A percentile compares a stretch with the other conserved stretches of the same genome.
Evolutionary conservation across 192 early-diverging fungal genomes (phyloP).

Genomic region (Umbelopsis vinacea): DNA sequence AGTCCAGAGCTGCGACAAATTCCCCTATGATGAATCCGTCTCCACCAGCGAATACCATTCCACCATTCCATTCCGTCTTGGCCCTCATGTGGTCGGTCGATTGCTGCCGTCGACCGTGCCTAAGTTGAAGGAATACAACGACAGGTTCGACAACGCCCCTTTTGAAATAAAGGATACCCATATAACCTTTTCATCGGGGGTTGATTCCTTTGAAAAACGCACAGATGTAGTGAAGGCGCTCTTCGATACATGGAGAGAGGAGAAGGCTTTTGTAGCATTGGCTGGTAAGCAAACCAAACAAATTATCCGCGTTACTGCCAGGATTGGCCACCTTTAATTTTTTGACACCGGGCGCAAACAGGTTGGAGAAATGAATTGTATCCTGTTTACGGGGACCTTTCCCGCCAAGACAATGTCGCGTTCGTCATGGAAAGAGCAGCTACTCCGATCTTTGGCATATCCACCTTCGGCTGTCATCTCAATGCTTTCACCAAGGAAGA

Average conservation of each 20-base stretch:
- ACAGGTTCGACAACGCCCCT: constrained; percentile 22
- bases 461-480: constrained; percentile 88
- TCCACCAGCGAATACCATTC: constrained; percentile 15
- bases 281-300: constrained; percentile 21
- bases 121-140: constrained; percentile 45
- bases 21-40: constrained; percentile 36
- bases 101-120: constrained; percentile 38
- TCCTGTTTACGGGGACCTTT: constrained; percentile 67
- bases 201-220: constrained; percentile 36
- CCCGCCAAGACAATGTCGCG: constrained; percentile 40
- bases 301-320: neutral
- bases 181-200: constrained; percentile 42
- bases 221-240: constrained; percentile 40
- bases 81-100: constrained; percentile 42
- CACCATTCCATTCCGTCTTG: constrained; percentile 42
- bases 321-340: neutral
- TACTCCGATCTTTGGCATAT: constrained; percentile 78
- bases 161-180: constrained; percentile 45
- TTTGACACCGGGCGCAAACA: constrained; percentile 15
- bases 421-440: constrained; percentile 83
- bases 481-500: constrained; percentile 71
- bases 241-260: constrained; percentile 42
- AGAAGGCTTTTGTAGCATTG: constrained; percentile 37
- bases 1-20: constrained; percentile 53
- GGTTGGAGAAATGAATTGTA: constrained; percentile 91